Conservation (phyloP, 441 rosid genomes). For the Gossypium schwendimanii region DNA sequence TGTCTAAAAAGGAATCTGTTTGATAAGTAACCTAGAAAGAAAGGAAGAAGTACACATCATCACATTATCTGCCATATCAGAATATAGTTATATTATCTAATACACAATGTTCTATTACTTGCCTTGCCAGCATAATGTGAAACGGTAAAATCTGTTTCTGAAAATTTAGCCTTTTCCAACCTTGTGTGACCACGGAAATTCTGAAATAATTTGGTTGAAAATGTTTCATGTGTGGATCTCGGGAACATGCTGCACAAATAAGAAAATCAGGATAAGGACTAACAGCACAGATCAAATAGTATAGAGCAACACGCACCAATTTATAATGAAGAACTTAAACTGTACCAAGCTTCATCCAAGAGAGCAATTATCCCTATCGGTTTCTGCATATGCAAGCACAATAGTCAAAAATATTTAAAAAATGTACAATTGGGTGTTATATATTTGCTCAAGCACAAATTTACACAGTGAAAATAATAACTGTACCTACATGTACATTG, state of each 20-base stretch:
- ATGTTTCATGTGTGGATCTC: slow-evolving; percentile 77
- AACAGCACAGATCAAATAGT: slow-evolving; percentile 21
- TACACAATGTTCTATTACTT: slow-evolving; percentile 22
- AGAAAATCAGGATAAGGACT: slow-evolving; percentile 46
- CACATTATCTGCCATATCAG: slow-evolving; percentile 15
- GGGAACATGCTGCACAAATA: slow-evolving; percentile 85
- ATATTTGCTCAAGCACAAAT: not conserved
- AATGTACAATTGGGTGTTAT: not conserved
- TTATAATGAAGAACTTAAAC: slow-evolving; percentile 29
- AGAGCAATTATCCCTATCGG: slow-evolving; percentile 93
- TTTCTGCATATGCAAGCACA: slow-evolving; percentile 53
- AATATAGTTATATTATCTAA: slow-evolving; percentile 16
- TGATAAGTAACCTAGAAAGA: slow-evolving; percentile 77
- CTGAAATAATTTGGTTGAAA: slow-evolving; percentile 81
- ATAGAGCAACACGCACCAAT: slow-evolving; percentile 32
- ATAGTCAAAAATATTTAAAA: not conserved
- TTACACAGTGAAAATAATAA: not conserved
- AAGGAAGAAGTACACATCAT: slow-evolving; percentile 17
- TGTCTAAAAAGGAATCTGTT: slow-evolving; percentile 76
- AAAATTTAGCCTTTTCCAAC: slow-evolving; percentile 85
- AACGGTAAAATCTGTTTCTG: slow-evolving; percentile 87
- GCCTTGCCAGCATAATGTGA: slow-evolving; percentile 99
- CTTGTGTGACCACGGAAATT: slow-evolving; percentile 53
- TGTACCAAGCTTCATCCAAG: slow-evolving; percentile 97
- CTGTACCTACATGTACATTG: not conserved